These are phyloP conservation scores for Blastosporella zonata DNA, from an alignment of 1,284 basidiomycete species.

Conservation along the genomic window DNA sequence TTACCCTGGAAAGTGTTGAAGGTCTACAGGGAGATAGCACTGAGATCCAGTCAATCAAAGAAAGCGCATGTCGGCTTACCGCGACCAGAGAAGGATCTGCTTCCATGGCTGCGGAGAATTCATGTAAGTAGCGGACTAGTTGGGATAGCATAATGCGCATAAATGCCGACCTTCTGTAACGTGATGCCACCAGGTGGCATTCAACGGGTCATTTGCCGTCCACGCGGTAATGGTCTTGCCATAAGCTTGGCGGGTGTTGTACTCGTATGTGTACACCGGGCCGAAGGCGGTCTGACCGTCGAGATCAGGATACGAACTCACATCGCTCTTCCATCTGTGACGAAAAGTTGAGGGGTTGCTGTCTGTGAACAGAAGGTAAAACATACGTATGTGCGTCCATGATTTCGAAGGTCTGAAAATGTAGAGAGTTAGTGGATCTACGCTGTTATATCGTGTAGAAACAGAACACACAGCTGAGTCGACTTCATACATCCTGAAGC, in stretches of 20 bases:
- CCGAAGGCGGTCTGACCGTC: conserved; percentile 56
- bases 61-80: conserved; percentile 32
- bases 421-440: background rate
- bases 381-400: conserved; percentile 71
- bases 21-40: conserved; percentile 32
- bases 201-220: conserved; percentile 67
- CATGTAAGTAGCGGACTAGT: background rate
- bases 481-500: conserved; percentile 78
- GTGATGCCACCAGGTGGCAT: conserved; percentile 82
- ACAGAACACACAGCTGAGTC: conserved; percentile 56
- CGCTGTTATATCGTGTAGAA: background rate
- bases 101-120: conserved; percentile 52
- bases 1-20: conserved; percentile 78
- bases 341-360: background rate
- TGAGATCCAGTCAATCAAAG: background rate
- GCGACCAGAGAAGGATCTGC: conserved; percentile 54
- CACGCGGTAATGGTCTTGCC: conserved; percentile 60
- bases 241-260: conserved; percentile 69
- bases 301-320: conserved; percentile 52
- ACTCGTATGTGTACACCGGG: conserved; percentile 68
- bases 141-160: background rate
- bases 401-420: conserved; percentile 70
- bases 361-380: background rate
- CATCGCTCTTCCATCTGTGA: conserved; percentile 60
- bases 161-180: conserved; percentile 62